Conservation (phyloP, 495 filamentous ascomycete genomes). For the Neurospora terricola region DNA sequence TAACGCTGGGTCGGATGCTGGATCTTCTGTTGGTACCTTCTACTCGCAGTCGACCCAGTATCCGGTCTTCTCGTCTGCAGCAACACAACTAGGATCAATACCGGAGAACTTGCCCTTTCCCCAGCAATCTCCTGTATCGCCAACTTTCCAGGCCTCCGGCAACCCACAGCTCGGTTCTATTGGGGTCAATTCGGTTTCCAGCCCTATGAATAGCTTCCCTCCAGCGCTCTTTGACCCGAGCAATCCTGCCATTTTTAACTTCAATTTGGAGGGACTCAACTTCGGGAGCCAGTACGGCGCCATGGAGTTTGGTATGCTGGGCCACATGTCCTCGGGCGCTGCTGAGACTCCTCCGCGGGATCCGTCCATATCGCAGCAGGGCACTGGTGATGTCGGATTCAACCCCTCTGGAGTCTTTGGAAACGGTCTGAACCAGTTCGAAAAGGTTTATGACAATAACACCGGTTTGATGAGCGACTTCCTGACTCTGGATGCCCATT, state of each 20-base stretch:
- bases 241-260: constrained; percentile 85
- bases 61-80: constrained; percentile 19
- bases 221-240: constrained; percentile 71
- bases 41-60: constrained; percentile 30
- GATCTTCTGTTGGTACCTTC: constrained; percentile 23
- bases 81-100: constrained; percentile 22
- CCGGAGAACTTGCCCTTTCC: constrained; percentile 43
- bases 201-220: constrained; percentile 38
- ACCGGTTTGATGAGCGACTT: constrained; percentile 28
- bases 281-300: constrained; percentile 94
- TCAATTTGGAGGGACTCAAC: constrained; percentile 85
- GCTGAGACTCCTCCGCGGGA: constrained; percentile 70
- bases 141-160: constrained; percentile 44
- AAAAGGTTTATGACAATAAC: constrained; percentile 30
- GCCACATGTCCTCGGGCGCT: constrained; percentile 83
- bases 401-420: constrained; percentile 32
- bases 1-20: constrained; percentile 22
- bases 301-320: constrained; percentile 86
- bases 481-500: constrained; percentile 29
- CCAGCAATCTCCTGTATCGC: constrained; percentile 62
- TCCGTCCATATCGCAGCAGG: constrained; percentile 27
- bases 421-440: constrained; percentile 33
- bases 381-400: constrained; percentile 30
- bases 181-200: constrained; percentile 20
- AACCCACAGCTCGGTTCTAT: constrained; percentile 19